phyloP scores from a whole-genome alignment of 352 stramenopile genomes.

The Globisporangium echinulatum region DNA sequence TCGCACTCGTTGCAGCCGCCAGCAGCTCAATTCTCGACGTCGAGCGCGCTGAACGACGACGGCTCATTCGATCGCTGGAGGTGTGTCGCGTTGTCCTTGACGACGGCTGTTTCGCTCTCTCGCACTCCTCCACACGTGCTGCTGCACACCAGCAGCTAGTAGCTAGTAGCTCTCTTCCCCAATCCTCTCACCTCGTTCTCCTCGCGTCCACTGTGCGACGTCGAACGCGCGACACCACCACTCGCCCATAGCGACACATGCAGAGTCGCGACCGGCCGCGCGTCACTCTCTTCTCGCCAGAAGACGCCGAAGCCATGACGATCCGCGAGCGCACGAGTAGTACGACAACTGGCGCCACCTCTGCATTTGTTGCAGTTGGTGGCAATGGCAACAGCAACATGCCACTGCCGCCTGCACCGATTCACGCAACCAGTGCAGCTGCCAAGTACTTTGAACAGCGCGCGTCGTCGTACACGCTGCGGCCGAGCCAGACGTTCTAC shows the following conservation, averaged over 20 bases:
- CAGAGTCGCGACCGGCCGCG: slow-evolving; percentile 37
- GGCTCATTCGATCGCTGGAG: too few relatives aligned
- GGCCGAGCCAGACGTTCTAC: slow-evolving; percentile 64
- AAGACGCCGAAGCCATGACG: slow-evolving; percentile 67
- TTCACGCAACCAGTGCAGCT: slow-evolving; percentile 8
- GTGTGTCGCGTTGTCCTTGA: too few relatives aligned
- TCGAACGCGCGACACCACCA: not conserved
- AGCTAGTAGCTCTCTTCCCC: too few relatives aligned
- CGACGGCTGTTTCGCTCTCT: too few relatives aligned
- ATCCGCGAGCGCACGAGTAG: slow-evolving; percentile 51
- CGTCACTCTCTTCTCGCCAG: slow-evolving; percentile 64
- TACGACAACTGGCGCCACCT: slow-evolving; percentile 11
- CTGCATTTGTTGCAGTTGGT: too few relatives aligned
- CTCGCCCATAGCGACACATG: slow-evolving; percentile 3
- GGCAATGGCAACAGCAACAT: too few relatives aligned
- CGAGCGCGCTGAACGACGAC: too few relatives aligned
- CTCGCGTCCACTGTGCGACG: not conserved
- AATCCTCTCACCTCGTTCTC: not conserved
- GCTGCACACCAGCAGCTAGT: too few relatives aligned
- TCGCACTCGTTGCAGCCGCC: too few relatives aligned
- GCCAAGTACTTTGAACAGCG: slow-evolving; percentile 15
- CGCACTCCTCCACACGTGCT: too few relatives aligned
- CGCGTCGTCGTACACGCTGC: slow-evolving; percentile 43
- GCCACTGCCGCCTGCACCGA: not conserved
- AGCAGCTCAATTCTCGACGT: too few relatives aligned